Percentiles rank a stretch among this genome's conserved stretches.
These are phyloP conservation scores for Penicillium desertorum DNA, from an alignment of 495 filamentous ascomycete genomes.

Conservation along the genomic window DNA sequence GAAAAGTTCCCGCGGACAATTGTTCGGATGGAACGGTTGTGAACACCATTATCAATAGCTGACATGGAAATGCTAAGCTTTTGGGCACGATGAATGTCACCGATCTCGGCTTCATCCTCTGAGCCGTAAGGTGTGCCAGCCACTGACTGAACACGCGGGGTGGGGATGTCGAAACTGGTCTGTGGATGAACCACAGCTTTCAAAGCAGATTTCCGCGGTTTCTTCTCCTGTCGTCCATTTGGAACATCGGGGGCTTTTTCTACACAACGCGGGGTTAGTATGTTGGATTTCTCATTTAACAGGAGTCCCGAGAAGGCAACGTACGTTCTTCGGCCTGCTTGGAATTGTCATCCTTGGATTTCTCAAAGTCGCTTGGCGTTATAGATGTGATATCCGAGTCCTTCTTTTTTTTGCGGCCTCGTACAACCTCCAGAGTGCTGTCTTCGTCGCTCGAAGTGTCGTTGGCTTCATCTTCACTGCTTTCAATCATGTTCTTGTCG, in stretches of 20 bases:
- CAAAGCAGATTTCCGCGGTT: constrained; percentile 39
- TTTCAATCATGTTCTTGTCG: constrained; percentile 49
- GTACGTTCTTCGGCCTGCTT: constrained; percentile 61
- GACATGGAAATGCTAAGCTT: constrained; percentile 77
- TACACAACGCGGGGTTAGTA: constrained; percentile 7
- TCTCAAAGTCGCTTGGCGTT: constrained; percentile 24
- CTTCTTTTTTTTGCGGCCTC: constrained; percentile 33
- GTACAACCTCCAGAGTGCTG: constrained; percentile 32
- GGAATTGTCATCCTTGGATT: constrained; percentile 15
- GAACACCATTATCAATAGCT: constrained; percentile 67
- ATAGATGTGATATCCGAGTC: constrained; percentile 24
- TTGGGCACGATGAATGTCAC: constrained; percentile 83
- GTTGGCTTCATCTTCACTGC: constrained; percentile 51
- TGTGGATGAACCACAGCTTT: constrained; percentile 74
- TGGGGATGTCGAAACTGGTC: constrained; percentile 68
- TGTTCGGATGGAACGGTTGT: constrained; percentile 79
- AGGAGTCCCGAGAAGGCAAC: constrained; percentile 30
- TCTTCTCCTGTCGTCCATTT: constrained; percentile 19
- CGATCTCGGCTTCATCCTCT: constrained; percentile 80
- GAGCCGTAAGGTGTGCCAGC: constrained; percentile 77
- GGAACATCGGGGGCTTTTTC: constrained; percentile 10
- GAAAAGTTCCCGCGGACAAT: constrained; percentile 84
- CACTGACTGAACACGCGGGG: constrained; percentile 54
- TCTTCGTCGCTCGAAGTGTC: constrained; percentile 53
- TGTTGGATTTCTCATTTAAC: not conserved